phyloP scores from a whole-genome alignment of 2,329 filamentous ascomycete genomes.

The Aspergillus sergii region DNA sequence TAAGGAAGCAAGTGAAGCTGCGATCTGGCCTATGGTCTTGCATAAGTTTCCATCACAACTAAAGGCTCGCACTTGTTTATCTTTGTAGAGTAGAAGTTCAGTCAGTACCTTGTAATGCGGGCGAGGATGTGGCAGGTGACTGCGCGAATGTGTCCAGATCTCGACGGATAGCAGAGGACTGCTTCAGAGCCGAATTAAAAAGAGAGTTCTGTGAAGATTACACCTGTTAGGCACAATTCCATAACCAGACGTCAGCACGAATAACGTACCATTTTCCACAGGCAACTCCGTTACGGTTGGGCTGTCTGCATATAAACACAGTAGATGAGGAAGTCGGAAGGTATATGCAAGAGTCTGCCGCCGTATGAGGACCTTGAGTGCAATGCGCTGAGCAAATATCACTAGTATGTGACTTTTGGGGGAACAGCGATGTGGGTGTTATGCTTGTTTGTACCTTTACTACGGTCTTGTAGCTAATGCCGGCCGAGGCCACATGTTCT shows the following conservation, averaged over 20 bases:
- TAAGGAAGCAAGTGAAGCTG: conserved; percentile 79
- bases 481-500: conserved; percentile 37
- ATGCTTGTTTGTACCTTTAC: not conserved
- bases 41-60: conserved; percentile 31
- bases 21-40: conserved; percentile 64
- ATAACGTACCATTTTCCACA: conserved; percentile 14
- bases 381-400: not conserved
- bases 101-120: conserved; percentile 60
- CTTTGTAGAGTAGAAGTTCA: not conserved
- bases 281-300: not conserved
- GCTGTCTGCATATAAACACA: not conserved
- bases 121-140: conserved; percentile 58
- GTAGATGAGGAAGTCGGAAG: not conserved
- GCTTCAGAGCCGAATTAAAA: conserved; percentile 84
- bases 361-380: not conserved
- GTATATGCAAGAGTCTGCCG: not conserved
- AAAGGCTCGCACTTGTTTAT: not conserved
- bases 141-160: conserved; percentile 73
- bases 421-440: not conserved
- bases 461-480: conserved; percentile 10
- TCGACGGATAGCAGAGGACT: conserved; percentile 76
- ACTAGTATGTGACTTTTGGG: not conserved
- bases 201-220: conserved; percentile 66
- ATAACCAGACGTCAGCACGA: not conserved
- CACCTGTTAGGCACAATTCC: not conserved